Evolutionary conservation across 2,329 filamentous ascomycete species (phyloP).

Genomic region (Pseudogymnoascus sp.): DNA sequence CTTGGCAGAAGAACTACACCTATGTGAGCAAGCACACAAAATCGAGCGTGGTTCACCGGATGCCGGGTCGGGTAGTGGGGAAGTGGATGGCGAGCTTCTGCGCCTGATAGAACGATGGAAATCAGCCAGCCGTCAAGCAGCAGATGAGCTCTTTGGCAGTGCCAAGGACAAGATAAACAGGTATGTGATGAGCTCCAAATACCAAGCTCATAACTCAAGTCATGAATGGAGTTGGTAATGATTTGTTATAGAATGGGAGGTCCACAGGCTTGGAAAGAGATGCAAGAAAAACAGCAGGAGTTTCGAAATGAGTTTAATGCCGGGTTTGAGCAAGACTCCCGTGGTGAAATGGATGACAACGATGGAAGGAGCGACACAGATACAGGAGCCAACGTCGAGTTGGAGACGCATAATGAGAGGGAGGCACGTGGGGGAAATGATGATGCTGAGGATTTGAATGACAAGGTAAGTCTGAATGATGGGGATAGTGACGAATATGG

Average conservation of each 20-base stretch:
- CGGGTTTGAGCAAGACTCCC: constrained; percentile 31
- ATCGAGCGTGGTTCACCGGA: constrained; percentile 35
- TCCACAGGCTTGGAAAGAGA: constrained; percentile 48
- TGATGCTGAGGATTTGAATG: constrained; percentile 31
- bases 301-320: constrained; percentile 23
- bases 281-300: constrained; percentile 36
- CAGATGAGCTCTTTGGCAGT: constrained; percentile 59
- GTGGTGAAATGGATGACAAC: constrained; percentile 27
- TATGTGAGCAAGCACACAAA: constrained; percentile 44
- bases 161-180: constrained; percentile 54
- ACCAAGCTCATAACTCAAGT: background rate
- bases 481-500: background rate
- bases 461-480: constrained; percentile 35
- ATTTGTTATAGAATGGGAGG: constrained; percentile 46
- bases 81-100: constrained; percentile 48
- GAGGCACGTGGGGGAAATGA: constrained; percentile 27
- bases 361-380: constrained; percentile 32
- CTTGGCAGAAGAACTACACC: constrained; percentile 39
- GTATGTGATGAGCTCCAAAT: constrained; percentile 17
- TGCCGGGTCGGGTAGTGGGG: constrained; percentile 12
- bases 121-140: constrained; percentile 51
- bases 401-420: constrained; percentile 31
- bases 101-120: constrained; percentile 55
- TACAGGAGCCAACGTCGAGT: constrained; percentile 25
- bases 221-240: constrained; percentile 3